Evolutionary conservation across 2,329 filamentous ascomycete genomes (phyloP).

Genomic region (Sphaerulina populicola): DNA sequence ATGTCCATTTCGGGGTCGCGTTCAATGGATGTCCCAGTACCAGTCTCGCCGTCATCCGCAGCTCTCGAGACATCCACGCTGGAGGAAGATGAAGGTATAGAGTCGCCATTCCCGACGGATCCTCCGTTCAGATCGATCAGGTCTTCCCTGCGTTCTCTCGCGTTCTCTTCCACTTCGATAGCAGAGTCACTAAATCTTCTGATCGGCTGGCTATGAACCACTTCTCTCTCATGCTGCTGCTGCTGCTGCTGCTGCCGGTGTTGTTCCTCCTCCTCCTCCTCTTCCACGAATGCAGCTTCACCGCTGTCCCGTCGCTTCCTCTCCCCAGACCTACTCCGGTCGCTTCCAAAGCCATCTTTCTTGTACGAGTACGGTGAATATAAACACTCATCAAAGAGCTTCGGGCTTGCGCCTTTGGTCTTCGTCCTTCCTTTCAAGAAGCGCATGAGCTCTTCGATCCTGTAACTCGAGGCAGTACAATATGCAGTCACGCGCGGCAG

Average conservation of each 20-base stretch:
- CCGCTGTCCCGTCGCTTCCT: slow-evolving; percentile 18
- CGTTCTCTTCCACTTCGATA: slow-evolving; percentile 54
- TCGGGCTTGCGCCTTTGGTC: slow-evolving; percentile 71
- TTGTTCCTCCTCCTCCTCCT: slow-evolving; percentile 13
- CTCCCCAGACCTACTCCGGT: slow-evolving; percentile 27
- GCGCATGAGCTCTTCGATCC: slow-evolving; percentile 79
- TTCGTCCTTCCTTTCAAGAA: slow-evolving; percentile 81
- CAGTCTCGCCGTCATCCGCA: slow-evolving; percentile 10
- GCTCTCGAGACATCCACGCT: slow-evolving; percentile 10
- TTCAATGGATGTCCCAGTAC: slow-evolving; percentile 10
- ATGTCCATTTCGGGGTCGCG: slow-evolving; percentile 68
- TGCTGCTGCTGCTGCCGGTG: too few relatives aligned
- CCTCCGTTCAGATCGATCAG: slow-evolving; percentile 29
- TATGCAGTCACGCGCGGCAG: slow-evolving; percentile 92
- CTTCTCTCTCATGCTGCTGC: slow-evolving; percentile 10
- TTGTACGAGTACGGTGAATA: slow-evolving; percentile 86
- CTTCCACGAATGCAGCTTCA: slow-evolving; percentile 4
- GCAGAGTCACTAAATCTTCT: slow-evolving; percentile 66
- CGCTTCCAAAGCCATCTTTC: slow-evolving; percentile 23
- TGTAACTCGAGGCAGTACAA: slow-evolving; percentile 86
- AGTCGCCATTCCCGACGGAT: slow-evolving; percentile 4
- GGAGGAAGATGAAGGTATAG: slow-evolving; percentile 13
- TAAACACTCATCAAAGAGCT: slow-evolving; percentile 94
- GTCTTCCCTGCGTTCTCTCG: slow-evolving; percentile 31
- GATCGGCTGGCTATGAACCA: slow-evolving; percentile 37